Base-by-base conservation (phyloP, 345 rosid species). In the Corymbia maculata region DNA sequence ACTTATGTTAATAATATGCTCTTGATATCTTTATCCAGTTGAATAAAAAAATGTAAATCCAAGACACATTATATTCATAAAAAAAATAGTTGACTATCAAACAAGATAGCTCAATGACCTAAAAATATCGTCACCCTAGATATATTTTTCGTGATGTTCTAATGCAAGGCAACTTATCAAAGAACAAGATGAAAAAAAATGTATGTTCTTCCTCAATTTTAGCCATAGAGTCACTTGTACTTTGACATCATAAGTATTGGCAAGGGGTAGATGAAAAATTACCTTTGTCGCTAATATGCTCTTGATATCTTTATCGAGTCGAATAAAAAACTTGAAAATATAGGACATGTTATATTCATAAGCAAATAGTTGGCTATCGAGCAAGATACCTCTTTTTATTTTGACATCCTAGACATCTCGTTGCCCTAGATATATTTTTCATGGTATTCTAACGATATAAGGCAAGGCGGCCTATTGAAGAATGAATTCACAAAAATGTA, bases 221-320 rank as follows among this genome's bases (percentile, higher is more conserved):
- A 70, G 47, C 13, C 4, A 6, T 24, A 3, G 17, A 2, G 44
- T 30, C 42, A 13, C 17, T 9, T 14, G 13, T n/a, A n/a, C 19
- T 9, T 6, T 2, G 1, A n/a, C 6, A 6, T n/a, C 12, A 30
- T 0, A 30, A 30, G 1, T 0, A 32, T 2, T 17, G 24, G 45
- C 28, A 8, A 32, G 13, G 24, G 22, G 47, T 21, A 4, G 2
- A 36, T 36, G 80, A 32, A 70, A 32, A 16, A 16, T 19, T 36
- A 36, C 42, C 4, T 36, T 36, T 4, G 42, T 36, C 42, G 42
- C 42, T 36, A 36, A 36, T 36, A 36, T 36, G 42, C 42, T 36
- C 42, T 36, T 36, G 42, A 36, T 36, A 36, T 4, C 42, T 36
- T 36, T 2, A 4, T 36, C 42, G 12, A 24, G 9, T 57, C 24